Base-by-base conservation (phyloP, 805 yeast genomes). In the Hanseniaspora nectarophila region DNA sequence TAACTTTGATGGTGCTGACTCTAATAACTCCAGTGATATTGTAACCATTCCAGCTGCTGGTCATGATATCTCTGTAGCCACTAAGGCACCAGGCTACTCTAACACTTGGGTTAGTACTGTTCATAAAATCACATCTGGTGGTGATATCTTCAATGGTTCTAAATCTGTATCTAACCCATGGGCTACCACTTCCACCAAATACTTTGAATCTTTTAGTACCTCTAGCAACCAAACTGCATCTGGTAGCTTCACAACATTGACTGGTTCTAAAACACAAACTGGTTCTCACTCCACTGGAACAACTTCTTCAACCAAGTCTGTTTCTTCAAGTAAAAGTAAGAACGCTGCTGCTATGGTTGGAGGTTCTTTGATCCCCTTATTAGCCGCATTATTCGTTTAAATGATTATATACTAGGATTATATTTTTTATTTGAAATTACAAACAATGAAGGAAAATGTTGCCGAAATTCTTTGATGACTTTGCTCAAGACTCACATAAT, bases 1-100 rank as follows among this genome's bases (percentile, higher is more conserved):
- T 3, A 77, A 83, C 4, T 57, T 82, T 60, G 84, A 79, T 24
- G 76, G 73, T 60, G 74, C 72, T 12, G 58, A 56, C 23, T 61
- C 55, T 43, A 51, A 56, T 40, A 54, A 47, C 21, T 34, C 40
- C 1, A 44, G 48, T 10, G 28, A 38, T 21, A 20, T 38, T 12
- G 8, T 21, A 21, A 10, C 16, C 12, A 38, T 38, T 4, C 42
- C 42, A 16, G 62, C 65, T 34, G 57, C 59, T 15, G 38, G 59
- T 18, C 18, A 20, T 2, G 23, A 39, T 18, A 57, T 78, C 40
- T 83, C 84, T 8, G 65, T 71, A 48, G 81, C 81, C 1, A 61
- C 63, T 1, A 62, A 64, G 3, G 82, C 80, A 2, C 63, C 74
- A 1, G 67, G 67, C 10, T 78, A 74, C 60, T 69, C 76, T 1